Conservation (phyloP, 306 rosid genomes). For the Castanea crenata region DNA sequence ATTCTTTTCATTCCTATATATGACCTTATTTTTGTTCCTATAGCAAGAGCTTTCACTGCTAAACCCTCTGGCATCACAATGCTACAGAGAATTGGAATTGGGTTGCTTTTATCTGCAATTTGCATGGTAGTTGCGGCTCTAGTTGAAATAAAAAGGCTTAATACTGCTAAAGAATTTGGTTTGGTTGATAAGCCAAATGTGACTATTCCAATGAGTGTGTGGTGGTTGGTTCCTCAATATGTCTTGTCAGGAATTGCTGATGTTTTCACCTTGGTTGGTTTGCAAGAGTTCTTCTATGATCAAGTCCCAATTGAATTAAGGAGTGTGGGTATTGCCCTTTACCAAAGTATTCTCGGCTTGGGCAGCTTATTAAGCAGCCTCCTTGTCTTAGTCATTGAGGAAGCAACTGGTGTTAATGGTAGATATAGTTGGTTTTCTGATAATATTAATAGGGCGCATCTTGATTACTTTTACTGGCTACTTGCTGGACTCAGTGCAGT, state of each 20-base stretch:
- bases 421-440: conserved; percentile 52
- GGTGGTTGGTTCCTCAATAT: conserved; percentile 80
- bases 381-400: conserved; percentile 44
- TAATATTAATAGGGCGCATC: conserved; percentile 65
- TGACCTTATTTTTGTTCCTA: conserved; percentile 58
- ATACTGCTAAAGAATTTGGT: conserved; percentile 50
- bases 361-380: conserved; percentile 68
- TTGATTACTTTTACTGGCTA: conserved; percentile 70
- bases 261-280: conserved; percentile 65
- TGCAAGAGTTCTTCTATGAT: conserved; percentile 78
- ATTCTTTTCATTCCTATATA: conserved; percentile 48
- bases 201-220: conserved; percentile 63
- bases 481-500: conserved; percentile 44
- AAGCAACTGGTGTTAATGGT: conserved; percentile 30
- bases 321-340: conserved; percentile 69
- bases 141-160: conserved; percentile 55
- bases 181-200: conserved; percentile 50
- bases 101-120: conserved; percentile 44
- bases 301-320: conserved; percentile 63
- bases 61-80: conserved; percentile 62
- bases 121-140: conserved; percentile 49
- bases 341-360: conserved; percentile 57
- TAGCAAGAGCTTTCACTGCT: conserved; percentile 45
- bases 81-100: conserved; percentile 70
- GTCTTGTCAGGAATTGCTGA: conserved; percentile 50